Base-by-base conservation (phyloP, 73 alveolate species). In the Paramecium sexaurelia region DNA sequence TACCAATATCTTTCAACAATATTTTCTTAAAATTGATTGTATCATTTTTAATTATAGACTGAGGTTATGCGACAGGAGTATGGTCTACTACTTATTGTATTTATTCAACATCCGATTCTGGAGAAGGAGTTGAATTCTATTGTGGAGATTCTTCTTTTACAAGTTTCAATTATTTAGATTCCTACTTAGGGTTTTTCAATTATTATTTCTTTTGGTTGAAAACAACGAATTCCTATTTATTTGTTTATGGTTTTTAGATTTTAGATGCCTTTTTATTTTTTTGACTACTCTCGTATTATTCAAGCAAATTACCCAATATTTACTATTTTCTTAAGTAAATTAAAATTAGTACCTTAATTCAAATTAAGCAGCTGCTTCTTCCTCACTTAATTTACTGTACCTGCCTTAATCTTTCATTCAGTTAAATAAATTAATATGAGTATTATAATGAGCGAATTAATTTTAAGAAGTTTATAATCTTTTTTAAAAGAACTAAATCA, bases 321-420 rank as follows among this genome's bases (percentile, higher is more conserved):
- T 78, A 33, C 41, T 78, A 45, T 43, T 78, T 78, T 45, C 90
- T 78, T 29, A n/a, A 41, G 33, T 37, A 40, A 40, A 24, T 51
- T 22, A 40, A 7, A 78, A 78, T 43, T 17, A 24, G 22, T 78
- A 78, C 90, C 90, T 78, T 24, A 17, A 78, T 22, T 78, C 90
- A 78, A 40, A 78, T 78, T 78, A 43, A 24, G 40, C 61, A 24
- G 90, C 90, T 41, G 90, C 90, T 17, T 78, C 75, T 15, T 78
- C 90, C n/a, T 78, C 90, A 22, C 73, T 22, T 24, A 78, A 24
- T 45, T 78, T 41, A 78, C 90, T 78, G 24, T 78, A 78, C 19
- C 90, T 71, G 47, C 83, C 86, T 35, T 71, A 71, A 11, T 71
- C 86, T 35, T 22, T 71, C 86, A 71, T 71, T 71, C 86, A 71